phyloP scores from a whole-genome alignment of 2,329 filamentous ascomycete species.

The Tolypocladium ophioglossoides region DNA sequence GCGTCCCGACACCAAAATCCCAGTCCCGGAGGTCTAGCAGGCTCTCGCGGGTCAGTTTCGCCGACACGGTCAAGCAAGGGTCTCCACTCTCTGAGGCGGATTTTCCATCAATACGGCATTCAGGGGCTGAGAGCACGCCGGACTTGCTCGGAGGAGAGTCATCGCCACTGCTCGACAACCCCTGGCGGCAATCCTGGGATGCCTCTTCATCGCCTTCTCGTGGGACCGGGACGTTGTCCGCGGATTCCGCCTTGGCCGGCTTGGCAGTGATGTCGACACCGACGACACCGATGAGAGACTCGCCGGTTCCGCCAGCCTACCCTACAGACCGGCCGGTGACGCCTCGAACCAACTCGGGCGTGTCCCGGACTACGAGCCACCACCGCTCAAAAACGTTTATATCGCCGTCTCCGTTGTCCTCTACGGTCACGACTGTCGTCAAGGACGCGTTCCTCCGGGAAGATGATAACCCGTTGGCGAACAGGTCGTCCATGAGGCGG shows the following conservation, averaged over 20 bases:
- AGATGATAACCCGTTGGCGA: conserved; percentile 26
- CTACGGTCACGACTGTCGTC: conserved; percentile 47
- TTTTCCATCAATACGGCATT: conserved; percentile 23
- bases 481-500: conserved; percentile 34
- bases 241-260: conserved; percentile 21
- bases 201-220: conserved; percentile 18
- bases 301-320: conserved; percentile 9
- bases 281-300: conserved; percentile 21
- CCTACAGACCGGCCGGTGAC: conserved; percentile 16
- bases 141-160: conserved; percentile 23
- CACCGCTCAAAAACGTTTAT: conserved; percentile 36
- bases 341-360: conserved; percentile 15
- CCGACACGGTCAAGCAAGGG: conserved; percentile 25
- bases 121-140: conserved; percentile 18
- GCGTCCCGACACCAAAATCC: conserved; percentile 12
- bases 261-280: conserved; percentile 12
- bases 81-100: conserved; percentile 24
- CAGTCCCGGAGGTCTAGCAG: conserved; percentile 38
- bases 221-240: conserved; percentile 26
- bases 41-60: conserved; percentile 35
- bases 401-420: conserved; percentile 49
- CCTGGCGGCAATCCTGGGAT: conserved; percentile 29
- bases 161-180: conserved; percentile 30
- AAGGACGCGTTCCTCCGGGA: conserved; percentile 43
- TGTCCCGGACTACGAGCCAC: conserved; percentile 18